phyloP scores from a whole-genome alignment of 306 rosid genomes.

The Cicer pinnatifidum region DNA sequence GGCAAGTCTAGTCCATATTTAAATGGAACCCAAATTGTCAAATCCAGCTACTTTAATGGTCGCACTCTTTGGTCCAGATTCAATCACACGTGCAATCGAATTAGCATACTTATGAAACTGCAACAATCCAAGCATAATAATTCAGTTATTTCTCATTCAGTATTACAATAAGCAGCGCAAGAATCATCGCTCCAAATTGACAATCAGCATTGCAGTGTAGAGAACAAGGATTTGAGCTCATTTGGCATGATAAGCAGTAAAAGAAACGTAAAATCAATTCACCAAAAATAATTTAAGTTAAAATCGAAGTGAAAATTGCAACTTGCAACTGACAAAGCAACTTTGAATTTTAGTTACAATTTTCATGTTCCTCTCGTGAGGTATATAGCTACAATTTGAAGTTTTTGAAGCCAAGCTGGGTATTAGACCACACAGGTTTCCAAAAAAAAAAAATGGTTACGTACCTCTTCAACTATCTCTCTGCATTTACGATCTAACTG shows the following conservation, averaged over 20 bases:
- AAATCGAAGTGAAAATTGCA: constrained; percentile 13
- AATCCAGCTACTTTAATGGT: constrained; percentile 28
- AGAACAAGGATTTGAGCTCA: constrained; percentile 10
- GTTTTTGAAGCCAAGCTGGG: constrained; percentile 13
- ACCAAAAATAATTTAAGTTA: neutral
- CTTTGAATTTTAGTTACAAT: constrained; percentile 7
- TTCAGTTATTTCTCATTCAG: constrained; percentile 35
- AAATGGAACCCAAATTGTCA: neutral
- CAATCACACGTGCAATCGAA: constrained; percentile 33
- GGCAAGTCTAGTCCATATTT: neutral
- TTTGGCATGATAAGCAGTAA: constrained; percentile 11
- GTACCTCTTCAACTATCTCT: constrained; percentile 70
- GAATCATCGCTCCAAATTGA: neutral
- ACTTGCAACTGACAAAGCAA: neutral
- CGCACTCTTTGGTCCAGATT: constrained; percentile 30
- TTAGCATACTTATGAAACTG: constrained; percentile 46
- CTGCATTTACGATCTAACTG: constrained; percentile 51
- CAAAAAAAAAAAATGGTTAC: constrained; percentile 5
- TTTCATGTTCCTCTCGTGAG: constrained; percentile 10
- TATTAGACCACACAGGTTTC: constrained; percentile 15
- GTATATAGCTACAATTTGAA: constrained; percentile 22
- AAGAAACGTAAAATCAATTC: neutral
- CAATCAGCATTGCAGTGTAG: constrained; percentile 21
- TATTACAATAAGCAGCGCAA: constrained; percentile 13
- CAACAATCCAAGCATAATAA: constrained; percentile 11